Evolutionary conservation across 1,139 yeast genomes (phyloP).

Genomic region (Oligophagozyma castellii): DNA sequence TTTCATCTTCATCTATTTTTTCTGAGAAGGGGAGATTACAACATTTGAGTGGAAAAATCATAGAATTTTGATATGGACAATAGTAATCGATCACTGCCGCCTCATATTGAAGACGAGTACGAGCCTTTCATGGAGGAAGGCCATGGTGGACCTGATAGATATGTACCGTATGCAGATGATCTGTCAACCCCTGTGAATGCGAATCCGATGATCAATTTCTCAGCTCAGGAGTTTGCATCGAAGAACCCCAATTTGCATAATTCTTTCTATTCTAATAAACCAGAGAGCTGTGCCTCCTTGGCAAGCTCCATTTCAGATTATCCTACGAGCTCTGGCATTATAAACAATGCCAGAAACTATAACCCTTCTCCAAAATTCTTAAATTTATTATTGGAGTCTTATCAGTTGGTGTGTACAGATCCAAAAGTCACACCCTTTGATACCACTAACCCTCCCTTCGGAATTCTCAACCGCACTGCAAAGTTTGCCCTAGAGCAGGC

Average conservation of each 20-base stretch:
- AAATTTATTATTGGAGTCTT: conserved; percentile 17
- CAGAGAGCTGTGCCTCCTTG: conserved; percentile 3
- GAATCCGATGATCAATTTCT: too few relatives aligned
- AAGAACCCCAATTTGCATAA: conserved; percentile 2
- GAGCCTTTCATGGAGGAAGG: too few relatives aligned
- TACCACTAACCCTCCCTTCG: conserved; percentile 23
- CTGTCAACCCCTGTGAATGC: too few relatives aligned
- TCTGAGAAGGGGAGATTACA: too few relatives aligned
- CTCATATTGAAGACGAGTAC: too few relatives aligned
- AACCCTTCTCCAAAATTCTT: conserved; percentile 16
- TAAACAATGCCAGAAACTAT: not conserved
- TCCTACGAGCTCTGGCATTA: conserved; percentile 1
- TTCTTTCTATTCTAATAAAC: conserved; percentile 1
- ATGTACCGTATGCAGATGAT: too few relatives aligned
- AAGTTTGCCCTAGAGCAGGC: conserved; percentile 19
- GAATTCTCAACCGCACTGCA: conserved; percentile 22
- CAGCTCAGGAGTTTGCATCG: too few relatives aligned
- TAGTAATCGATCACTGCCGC: too few relatives aligned
- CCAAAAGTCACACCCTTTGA: conserved; percentile 26
- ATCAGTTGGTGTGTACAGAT: conserved; percentile 18
- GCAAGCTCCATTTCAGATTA: conserved; percentile 4
- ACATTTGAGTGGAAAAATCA: too few relatives aligned
- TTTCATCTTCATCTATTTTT: too few relatives aligned
- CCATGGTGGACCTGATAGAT: too few relatives aligned
- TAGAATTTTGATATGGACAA: too few relatives aligned